Percentiles rank a stretch among this genome's conserved stretches.
These are phyloP conservation scores for Apiospora saccharicola DNA, from an alignment of 2,329 filamentous ascomycete species.

Conservation along the genomic window DNA sequence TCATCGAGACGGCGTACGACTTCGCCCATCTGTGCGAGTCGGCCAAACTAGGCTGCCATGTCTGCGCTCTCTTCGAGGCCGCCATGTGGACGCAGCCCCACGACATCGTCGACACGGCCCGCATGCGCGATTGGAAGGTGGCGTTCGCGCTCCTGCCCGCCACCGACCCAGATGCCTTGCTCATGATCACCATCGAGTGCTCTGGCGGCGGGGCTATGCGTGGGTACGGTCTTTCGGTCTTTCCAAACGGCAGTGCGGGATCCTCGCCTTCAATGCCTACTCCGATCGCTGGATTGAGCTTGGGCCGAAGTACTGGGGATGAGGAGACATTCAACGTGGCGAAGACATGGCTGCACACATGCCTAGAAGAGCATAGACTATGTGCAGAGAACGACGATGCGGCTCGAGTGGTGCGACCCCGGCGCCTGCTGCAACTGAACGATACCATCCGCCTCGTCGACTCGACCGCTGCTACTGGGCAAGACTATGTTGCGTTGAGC, in stretches of 20 bases:
- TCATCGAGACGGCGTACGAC: slow-evolving; percentile 8
- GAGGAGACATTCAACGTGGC: slow-evolving; percentile 15
- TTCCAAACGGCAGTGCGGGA: background rate
- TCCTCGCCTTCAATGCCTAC: background rate
- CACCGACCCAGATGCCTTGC: background rate
- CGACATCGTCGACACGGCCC: background rate
- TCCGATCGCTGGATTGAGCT: background rate
- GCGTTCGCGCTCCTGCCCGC: background rate
- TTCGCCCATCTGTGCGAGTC: slow-evolving; percentile 22
- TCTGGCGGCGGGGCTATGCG: background rate
- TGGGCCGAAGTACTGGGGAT: slow-evolving; percentile 23
- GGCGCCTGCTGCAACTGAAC: slow-evolving; percentile 13
- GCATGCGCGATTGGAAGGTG: background rate
- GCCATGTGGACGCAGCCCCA: background rate
- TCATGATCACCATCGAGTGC: background rate
- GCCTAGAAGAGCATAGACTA: background rate
- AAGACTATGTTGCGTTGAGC: slow-evolving; percentile 21
- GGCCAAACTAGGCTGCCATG: slow-evolving; percentile 23
- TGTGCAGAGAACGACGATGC: slow-evolving; percentile 21
- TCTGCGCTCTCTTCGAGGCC: slow-evolving; percentile 20
- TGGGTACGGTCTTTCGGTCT: slow-evolving; percentile 8
- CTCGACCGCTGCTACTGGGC: background rate
- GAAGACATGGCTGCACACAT: slow-evolving; percentile 3
- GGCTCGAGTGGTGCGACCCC: slow-evolving; percentile 17
- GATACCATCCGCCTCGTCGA: slow-evolving; percentile 24